Evolutionary conservation across 495 filamentous ascomycete genomes (phyloP), one percentile per base, ranked within the genome.

Genomic region (Lasiosphaeria miniovina): DNA sequence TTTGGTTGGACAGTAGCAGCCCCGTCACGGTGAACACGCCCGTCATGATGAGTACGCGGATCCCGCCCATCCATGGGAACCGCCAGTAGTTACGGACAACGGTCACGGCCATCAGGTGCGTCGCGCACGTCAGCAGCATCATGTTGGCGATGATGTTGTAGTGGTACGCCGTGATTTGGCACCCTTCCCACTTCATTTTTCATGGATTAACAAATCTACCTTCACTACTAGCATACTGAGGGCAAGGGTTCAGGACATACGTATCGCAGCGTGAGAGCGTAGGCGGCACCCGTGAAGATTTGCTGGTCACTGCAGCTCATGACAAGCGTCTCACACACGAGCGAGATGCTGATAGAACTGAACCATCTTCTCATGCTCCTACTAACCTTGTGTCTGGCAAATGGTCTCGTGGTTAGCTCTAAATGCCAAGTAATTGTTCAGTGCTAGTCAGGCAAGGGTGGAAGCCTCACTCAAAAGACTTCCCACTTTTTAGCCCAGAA

Each of bases 121-220:
- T 76, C 4, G 70, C 73, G 51, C 71, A 72, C 32, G 73, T 74
- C 36, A 76, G 61, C 8, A 76, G 58, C 64, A 76, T 62, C 63
- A 74, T 66, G 59, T 76, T 76, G 32, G 66, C 64, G 2, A 76
- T 63, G 49, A 76, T 64, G 31, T 75, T 67, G 61, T 75, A 76
- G 59, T 76, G 74, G 53, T 76, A 76, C 3, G 72, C 70, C n/a
- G 70, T 72, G 52, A 76, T 65, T 17, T 64, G 65, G 58, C 74
- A 76, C 7, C 71, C 74, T 54, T 65, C 65, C 49, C 43, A 46
- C 43, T 46, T 24, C 2, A 24, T 8, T 41, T 1, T 14, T 41
- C 38, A 41, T 14, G 38, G 38, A 41, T 41, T 24, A 24, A 2
- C 24, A 24, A 24, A 8, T 9, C 8, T 41, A 41, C 8, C 8